Evolutionary conservation across 805 yeast species (phyloP), one percentile per base, ranked within the genome.

Genomic region (Nakazawaea peltata): DNA sequence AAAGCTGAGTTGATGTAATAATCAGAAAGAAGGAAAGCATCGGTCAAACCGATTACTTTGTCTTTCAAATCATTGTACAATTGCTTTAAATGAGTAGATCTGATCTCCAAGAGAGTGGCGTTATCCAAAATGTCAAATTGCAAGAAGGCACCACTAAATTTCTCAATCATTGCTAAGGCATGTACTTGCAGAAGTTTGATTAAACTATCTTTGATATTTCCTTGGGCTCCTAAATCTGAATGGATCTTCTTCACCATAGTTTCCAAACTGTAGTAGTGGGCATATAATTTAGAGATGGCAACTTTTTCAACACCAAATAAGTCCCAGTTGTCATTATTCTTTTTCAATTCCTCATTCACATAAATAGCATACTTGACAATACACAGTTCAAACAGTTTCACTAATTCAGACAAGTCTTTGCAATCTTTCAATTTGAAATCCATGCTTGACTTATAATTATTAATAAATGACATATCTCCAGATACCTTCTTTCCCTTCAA

Each of bases 1-100:
- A 87, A 70, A 4, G 92, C 78, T 0, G 95, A 77, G 55, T 86
- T 83, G 51, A 87, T 69, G 62, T 81, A 72, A 53, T 70, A 80
- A 59, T 87, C 95, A 27, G 85, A 75, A 43, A 81, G 69, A 57
- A 81, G 75, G 67, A 87, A 87, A 1, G 94, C 71, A 57, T 87
- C 97, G 4, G 94, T 81, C 48, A 83, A 65, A 1, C 82, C 81
- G 54, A 85, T 74, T 36, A 81, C 82, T 48, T 81, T 75, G 21
- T 74, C 71, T 56, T 95, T 67, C 27, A 81, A 53, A 18, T 59
- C 61, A 18, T 63, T 56, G 43, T 81, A 59, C 42, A 77, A 52
- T 32, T 52, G 53, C 28, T 67, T 67, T 36, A 72, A 64, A 36
- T 65, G 58, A n/a, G 10, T 21, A 8, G 50, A 54, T 31, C 69